phyloP scores from a whole-genome alignment of 2,329 filamentous ascomycete genomes.

The Colletotrichum lupini region DNA sequence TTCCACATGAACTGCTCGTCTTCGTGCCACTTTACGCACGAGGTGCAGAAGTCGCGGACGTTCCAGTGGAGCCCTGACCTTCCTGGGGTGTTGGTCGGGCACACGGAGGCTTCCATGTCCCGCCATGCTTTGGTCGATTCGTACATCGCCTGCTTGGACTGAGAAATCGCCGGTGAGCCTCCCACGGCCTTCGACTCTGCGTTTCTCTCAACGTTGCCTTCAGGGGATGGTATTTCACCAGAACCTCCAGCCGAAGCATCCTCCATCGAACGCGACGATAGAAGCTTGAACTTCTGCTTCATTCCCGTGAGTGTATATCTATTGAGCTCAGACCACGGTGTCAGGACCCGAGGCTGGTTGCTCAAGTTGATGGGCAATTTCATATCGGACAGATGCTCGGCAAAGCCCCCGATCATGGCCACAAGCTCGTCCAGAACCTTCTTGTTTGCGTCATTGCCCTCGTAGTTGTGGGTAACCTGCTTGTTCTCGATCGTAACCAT shows the following conservation, averaged over 20 bases:
- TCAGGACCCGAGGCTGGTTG: conserved; percentile 78
- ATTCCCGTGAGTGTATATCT: conserved; percentile 43
- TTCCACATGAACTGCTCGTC: conserved; percentile 73
- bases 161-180: not conserved
- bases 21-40: conserved; percentile 73
- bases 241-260: conserved; percentile 2
- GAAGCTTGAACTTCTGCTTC: conserved; percentile 54
- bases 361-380: conserved; percentile 85
- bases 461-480: conserved; percentile 58
- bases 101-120: conserved; percentile 61
- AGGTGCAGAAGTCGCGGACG: conserved; percentile 70
- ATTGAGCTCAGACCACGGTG: conserved; percentile 72
- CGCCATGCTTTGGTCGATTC: conserved; percentile 47
- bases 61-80: conserved; percentile 72
- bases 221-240: conserved; percentile 17
- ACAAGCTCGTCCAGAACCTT: conserved; percentile 57
- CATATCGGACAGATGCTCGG: conserved; percentile 82
- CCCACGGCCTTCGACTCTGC: not conserved
- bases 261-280: conserved; percentile 58
- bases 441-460: conserved; percentile 45
- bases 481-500: conserved; percentile 73
- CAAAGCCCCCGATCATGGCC: conserved; percentile 78
- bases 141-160: not conserved
- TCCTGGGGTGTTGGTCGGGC: conserved; percentile 70
- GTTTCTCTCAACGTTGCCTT: not conserved